Evolutionary conservation across 371 early-diverging fungal genomes (phyloP), one percentile per base, ranked within the genome.

Genomic region (Syncephalis plumigaleata): DNA sequence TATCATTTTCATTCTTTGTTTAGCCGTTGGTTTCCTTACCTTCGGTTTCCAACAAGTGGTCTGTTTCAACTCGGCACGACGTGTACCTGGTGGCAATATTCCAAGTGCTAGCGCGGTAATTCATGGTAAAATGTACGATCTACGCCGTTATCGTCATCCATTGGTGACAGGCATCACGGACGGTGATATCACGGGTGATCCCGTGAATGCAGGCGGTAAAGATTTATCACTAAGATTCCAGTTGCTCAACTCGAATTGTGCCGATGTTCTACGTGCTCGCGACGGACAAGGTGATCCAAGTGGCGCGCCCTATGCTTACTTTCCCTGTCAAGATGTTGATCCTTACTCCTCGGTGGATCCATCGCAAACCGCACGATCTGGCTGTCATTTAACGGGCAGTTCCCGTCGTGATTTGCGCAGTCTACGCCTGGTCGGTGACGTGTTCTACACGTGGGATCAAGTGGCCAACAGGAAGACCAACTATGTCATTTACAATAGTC

Each of bases 211-310:
- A 0, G 79, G 82, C 40, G 78, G 81, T 42, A 72, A 60, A 58
- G 87, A 87, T 50, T 67, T 82, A 45, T 73, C 79, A 16, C 78
- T 84, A 47, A 47, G 82, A 53, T 87, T 87, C 60, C 87, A 87
- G 60, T 73, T 73, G 39, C 63, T 75, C 42, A 76, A 78, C 54
- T 47, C 52, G 13, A 49, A 60, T 2, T 87, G 87, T 59, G 59
- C 64, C 46, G 60, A 60, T 7, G 55, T 82, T 26, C 55, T 82
- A 47, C 51, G 45, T 8, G 66, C 75, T 21, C 66, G 61, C 45
- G 38, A 50, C 7, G 51, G 47, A 13, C 36, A 46, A 3, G 31
- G 31, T 31, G 31, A 45, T 48, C 58, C 21, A 42, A 56, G 49
- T 9, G 77, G 69, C 44, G 66, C 72, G 43, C 74, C 74, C 0